These are phyloP conservation scores for Candida sp. DNA, from an alignment of 1,139 yeast genomes.

Conservation along the genomic window DNA sequence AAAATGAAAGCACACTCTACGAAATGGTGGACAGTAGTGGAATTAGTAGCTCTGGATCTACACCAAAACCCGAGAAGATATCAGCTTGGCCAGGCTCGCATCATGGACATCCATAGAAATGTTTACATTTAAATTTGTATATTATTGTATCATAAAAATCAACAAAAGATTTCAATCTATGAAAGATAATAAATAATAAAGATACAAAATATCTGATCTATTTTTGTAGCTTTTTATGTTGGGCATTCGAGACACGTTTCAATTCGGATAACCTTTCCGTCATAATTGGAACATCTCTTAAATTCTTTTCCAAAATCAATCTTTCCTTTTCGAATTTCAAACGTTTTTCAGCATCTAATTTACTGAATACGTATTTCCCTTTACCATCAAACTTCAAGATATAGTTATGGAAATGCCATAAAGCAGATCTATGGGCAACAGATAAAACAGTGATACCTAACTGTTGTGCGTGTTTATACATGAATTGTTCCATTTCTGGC, in stretches of 20 bases:
- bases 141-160: neutral
- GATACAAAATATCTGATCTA: neutral
- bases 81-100: slow-evolving; percentile 71
- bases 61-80: slow-evolving; percentile 39
- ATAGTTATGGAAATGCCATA: slow-evolving; percentile 89
- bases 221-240: slow-evolving; percentile 27
- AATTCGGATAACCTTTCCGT: slow-evolving; percentile 61
- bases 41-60: slow-evolving; percentile 21
- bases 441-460: slow-evolving; percentile 82
- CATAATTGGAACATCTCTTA: slow-evolving; percentile 66
- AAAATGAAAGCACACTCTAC: slow-evolving; percentile 8
- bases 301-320: slow-evolving; percentile 54
- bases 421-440: slow-evolving; percentile 88
- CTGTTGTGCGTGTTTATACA: slow-evolving; percentile 81
- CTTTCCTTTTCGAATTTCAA: slow-evolving; percentile 71
- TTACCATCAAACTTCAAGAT: slow-evolving; percentile 84
- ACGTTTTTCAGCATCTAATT: slow-evolving; percentile 66
- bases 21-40: slow-evolving; percentile 17
- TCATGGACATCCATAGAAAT: slow-evolving; percentile 59
- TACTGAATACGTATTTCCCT: slow-evolving; percentile 71
- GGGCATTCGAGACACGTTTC: slow-evolving; percentile 47
- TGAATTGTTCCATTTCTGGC: slow-evolving; percentile 84
- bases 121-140: neutral
- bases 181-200: neutral
- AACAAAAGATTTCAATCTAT: neutral